These are phyloP conservation scores for Flueggea neowawraea DNA, from an alignment of 441 rosid genomes.

Conservation along the genomic window DNA sequence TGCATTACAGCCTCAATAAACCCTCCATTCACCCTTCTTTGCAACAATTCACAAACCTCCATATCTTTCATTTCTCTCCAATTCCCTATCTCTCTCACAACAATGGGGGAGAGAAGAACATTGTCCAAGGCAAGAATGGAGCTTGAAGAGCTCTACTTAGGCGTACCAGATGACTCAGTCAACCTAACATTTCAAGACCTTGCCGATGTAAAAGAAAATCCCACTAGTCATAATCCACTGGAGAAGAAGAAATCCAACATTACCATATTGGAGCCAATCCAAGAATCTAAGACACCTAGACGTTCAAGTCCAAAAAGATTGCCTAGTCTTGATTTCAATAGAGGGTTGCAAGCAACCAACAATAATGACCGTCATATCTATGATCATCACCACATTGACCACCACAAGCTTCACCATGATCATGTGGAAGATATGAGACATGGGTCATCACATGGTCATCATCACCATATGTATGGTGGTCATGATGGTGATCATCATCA, in stretches of 20 bases:
- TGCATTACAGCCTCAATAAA: neutral
- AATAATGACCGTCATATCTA: slow-evolving; percentile 8
- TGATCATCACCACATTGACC: slow-evolving; percentile 7
- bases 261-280: slow-evolving; percentile 20
- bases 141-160: slow-evolving; percentile 61
- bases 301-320: slow-evolving; percentile 19
- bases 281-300: slow-evolving; percentile 18
- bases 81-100: no score
- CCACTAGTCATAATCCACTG: neutral
- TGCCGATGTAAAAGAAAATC: slow-evolving; percentile 28
- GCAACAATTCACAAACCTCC: slow-evolving; percentile 4
- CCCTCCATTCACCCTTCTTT: neutral
- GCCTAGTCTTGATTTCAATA: slow-evolving; percentile 53
- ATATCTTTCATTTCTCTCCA: neutral
- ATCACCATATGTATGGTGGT: slow-evolving; percentile 3
- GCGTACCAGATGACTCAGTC: slow-evolving; percentile 74
- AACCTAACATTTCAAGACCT: slow-evolving; percentile 67
- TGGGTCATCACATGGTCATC: neutral
- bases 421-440: neutral
- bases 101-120: slow-evolving; percentile 36
- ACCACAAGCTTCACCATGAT: slow-evolving; percentile 3
- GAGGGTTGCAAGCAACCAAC: slow-evolving; percentile 26
- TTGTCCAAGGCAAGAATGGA: slow-evolving; percentile 46
- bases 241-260: slow-evolving; percentile 12
- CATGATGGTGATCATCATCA: slow-evolving; percentile 2